phyloP scores from a whole-genome alignment of 2,329 filamentous ascomycete genomes.

The Sarocladium oryzae region DNA sequence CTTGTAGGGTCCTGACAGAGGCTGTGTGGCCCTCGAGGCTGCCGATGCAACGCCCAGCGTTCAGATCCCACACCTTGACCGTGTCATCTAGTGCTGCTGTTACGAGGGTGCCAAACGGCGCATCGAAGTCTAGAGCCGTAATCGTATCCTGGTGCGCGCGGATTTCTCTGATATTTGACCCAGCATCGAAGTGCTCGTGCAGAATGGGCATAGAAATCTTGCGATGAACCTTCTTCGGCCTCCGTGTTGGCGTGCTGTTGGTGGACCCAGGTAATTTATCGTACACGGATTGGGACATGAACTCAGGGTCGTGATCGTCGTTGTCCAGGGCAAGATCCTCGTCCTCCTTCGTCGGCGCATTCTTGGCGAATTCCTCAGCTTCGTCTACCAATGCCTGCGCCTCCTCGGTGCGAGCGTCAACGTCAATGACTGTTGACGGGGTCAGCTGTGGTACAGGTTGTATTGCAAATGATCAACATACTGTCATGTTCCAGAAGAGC shows the following conservation, averaged over 20 bases:
- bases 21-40: conserved; percentile 89
- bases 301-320: conserved; percentile 47
- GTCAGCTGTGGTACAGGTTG: conserved; percentile 21
- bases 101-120: conserved; percentile 93
- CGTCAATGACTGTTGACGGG: conserved; percentile 50
- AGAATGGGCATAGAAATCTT: conserved; percentile 88
- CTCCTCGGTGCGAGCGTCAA: conserved; percentile 56
- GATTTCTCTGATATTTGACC: conserved; percentile 80
- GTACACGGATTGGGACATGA: conserved; percentile 98
- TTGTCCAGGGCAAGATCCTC: conserved; percentile 46
- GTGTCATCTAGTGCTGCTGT: conserved; percentile 89
- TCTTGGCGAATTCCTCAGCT: conserved; percentile 48
- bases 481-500: conserved; percentile 81
- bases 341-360: conserved; percentile 45
- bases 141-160: conserved; percentile 83
- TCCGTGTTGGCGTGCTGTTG: conserved; percentile 40
- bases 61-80: conserved; percentile 93
- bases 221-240: conserved; percentile 49
- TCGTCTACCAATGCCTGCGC: conserved; percentile 54
- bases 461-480: conserved; percentile 34
- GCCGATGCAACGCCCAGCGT: conserved; percentile 86
- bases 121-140: conserved; percentile 90
- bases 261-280: conserved; percentile 69
- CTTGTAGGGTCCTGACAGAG: conserved; percentile 85
- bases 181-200: conserved; percentile 90